Percentiles rank a stretch among this genome's conserved stretches.
phyloP scores from a whole-genome alignment of 2,329 filamentous ascomycete species.

The Penicillium psychrosexuale region DNA sequence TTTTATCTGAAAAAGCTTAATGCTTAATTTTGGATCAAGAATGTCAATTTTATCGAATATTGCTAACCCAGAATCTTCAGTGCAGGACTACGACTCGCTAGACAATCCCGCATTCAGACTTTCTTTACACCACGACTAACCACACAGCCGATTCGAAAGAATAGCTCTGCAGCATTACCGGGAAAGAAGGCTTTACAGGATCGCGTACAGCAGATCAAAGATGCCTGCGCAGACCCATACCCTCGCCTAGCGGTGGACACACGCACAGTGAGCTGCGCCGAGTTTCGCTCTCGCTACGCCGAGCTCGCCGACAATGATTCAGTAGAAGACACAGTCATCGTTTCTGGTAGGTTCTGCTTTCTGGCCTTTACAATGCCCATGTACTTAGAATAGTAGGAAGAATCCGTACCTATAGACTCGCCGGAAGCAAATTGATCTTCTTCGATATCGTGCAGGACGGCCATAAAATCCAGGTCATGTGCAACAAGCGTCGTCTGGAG shows the following conservation, averaged over 20 bases:
- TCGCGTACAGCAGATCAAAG: constrained; percentile 39
- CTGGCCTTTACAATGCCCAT: constrained; percentile 18
- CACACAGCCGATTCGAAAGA: constrained; percentile 19
- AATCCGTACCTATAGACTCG: constrained; percentile 66
- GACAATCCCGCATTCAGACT: constrained; percentile 6
- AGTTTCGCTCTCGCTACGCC: constrained; percentile 40
- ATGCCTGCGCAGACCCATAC: constrained; percentile 37
- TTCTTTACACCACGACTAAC: constrained; percentile 17
- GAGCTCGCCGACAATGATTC: constrained; percentile 39
- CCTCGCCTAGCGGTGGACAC: constrained; percentile 34
- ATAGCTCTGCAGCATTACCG: constrained; percentile 30
- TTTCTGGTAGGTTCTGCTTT: constrained; percentile 43
- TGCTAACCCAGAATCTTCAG: constrained; percentile 28
- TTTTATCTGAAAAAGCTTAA: constrained; percentile 12
- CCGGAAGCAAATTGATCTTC: constrained; percentile 78
- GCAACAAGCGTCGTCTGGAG: constrained; percentile 56
- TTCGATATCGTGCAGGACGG: constrained; percentile 74
- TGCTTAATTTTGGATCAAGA: constrained; percentile 20
- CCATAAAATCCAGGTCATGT: constrained; percentile 70
- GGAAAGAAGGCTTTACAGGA: constrained; percentile 36
- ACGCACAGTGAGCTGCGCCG: constrained; percentile 33
- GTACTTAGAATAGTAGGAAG: constrained; percentile 61
- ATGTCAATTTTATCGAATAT: not conserved
- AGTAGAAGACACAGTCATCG: constrained; percentile 40
- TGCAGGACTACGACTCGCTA: constrained; percentile 22